Evolutionary conservation across 768 basidiomycete species (phyloP), one percentile per base, ranked within the genome.

Genomic region (Cantharellus anzutake): DNA sequence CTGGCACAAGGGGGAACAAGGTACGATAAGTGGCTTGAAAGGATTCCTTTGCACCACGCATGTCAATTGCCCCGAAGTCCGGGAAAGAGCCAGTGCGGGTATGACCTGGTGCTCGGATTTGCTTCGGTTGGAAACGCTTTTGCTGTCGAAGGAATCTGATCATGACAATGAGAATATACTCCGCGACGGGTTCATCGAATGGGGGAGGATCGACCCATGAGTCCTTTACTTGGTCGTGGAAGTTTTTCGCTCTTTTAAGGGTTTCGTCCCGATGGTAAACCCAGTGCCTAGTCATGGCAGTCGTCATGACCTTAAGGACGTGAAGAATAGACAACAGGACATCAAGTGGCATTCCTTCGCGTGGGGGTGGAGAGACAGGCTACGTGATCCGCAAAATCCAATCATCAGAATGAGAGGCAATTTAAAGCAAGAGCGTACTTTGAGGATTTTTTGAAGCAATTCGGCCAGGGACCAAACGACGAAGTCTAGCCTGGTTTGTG

Each of bases 271-370:
- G 67, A 56, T 73, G 71, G n/a, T 73, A 70, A 41, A 72, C 75
- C 84, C 85, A 90, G 40, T 86, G 80, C 14, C 84, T 81, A 3
- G 85, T 80, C 77, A 93, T 80, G 53, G 82, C 80, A 51, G 84
- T 74, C 0, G 83, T 77, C 7, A 94, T 70, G 34, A 92, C 81
- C 70, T 92, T 89, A 65, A 92, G 75, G 42, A 93, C 71, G 65
- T 87, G 88, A 2, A 93, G 74, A 68, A 92, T 86, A 0, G 90
- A 92, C 67, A 93, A 89, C 3, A 91, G 76, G 50, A 83, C 78
- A 60, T 89, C 84, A 16, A 86, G 73, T 2, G 81, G 78, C 71
- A 59, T 74, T 72, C 2, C 78, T 29, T 29, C 20, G 20, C 20
- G 20, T 29, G 20, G 20, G 20, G 20, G 20, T 29, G 20, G 20